phyloP scores from a whole-genome alignment of 2,329 filamentous ascomycete genomes.

The Trichoderma guizhouense region DNA sequence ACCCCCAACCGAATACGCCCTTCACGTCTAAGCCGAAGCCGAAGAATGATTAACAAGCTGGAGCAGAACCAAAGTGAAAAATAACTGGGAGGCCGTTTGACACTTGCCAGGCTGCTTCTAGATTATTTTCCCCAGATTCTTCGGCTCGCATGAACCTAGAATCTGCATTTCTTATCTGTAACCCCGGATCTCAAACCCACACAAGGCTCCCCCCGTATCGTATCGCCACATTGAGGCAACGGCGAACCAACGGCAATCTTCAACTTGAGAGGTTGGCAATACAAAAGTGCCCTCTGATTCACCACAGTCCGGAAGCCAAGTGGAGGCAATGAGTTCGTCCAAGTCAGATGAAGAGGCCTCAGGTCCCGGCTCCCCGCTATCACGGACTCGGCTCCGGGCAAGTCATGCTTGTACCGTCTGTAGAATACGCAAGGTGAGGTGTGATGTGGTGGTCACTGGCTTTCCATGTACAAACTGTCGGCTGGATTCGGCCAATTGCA shows the following conservation, averaged over 20 bases:
- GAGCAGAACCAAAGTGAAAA: not conserved
- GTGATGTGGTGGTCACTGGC: slow-evolving; percentile 19
- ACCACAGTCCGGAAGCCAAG: not conserved
- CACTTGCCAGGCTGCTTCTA: not conserved
- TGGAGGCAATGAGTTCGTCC: not conserved
- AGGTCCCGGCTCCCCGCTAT: not conserved
- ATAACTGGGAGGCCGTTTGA: not conserved
- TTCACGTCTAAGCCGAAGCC: not conserved
- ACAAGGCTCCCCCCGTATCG: not conserved
- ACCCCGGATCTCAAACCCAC: not conserved
- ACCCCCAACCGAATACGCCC: not conserved
- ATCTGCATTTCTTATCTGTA: not conserved
- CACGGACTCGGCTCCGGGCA: slow-evolving; percentile 7
- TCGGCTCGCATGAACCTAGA: not conserved
- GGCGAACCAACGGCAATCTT: not conserved
- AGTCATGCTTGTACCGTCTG: slow-evolving; percentile 13
- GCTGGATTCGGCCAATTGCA: slow-evolving; percentile 18
- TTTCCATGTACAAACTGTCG: slow-evolving; percentile 21
- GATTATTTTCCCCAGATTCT: not conserved
- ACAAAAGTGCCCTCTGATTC: not conserved
- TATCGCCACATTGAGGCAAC: not conserved
- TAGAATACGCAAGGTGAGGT: slow-evolving; percentile 19
- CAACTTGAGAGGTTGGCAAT: not conserved
- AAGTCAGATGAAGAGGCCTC: slow-evolving; percentile 3
- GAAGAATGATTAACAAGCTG: not conserved